phyloP scores from a whole-genome alignment of 495 filamentous ascomycete species.

The Penicillium pancosmium region DNA sequence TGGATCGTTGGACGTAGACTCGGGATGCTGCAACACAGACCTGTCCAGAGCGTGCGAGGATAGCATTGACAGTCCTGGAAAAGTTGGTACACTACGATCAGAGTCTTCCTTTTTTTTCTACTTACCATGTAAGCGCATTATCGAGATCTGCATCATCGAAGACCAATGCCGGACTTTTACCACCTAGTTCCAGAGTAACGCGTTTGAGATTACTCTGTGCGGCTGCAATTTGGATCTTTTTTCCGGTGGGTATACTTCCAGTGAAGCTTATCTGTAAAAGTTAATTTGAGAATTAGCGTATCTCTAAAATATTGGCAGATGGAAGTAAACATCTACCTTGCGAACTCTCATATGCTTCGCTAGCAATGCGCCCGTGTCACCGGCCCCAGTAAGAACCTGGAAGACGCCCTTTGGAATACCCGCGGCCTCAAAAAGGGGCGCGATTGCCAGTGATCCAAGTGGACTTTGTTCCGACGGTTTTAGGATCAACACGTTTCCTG shows the following conservation, averaged over 20 bases:
- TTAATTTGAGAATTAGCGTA: background rate
- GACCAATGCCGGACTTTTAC: conserved; percentile 92
- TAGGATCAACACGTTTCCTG: conserved; percentile 66
- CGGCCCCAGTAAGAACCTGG: conserved; percentile 81
- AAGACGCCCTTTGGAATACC: conserved; percentile 84
- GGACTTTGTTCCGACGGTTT: conserved; percentile 91
- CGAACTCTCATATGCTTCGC: conserved; percentile 12
- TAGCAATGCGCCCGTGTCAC: conserved; percentile 60
- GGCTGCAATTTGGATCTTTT: conserved; percentile 19
- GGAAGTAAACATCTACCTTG: background rate
- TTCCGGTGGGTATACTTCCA: conserved; percentile 17
- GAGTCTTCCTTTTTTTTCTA: too few species aligned
- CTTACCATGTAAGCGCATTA: conserved; percentile 58
- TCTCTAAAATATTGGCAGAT: background rate
- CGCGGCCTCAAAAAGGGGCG: conserved; percentile 76
- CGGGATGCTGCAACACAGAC: conserved; percentile 90
- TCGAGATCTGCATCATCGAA: conserved; percentile 81
- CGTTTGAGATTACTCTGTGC: conserved; percentile 41
- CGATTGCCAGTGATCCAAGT: conserved; percentile 82
- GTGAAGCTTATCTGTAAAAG: conserved; percentile 18
- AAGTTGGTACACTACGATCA: conserved; percentile 47
- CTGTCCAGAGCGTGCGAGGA: conserved; percentile 87
- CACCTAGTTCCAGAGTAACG: conserved; percentile 86
- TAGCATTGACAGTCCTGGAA: conserved; percentile 79
- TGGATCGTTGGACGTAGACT: conserved; percentile 79